Percentiles rank a stretch among this genome's conserved stretches.
Evolutionary conservation across 73 alveolate species (phyloP).

Genomic region (Paramecium sonneborni): DNA sequence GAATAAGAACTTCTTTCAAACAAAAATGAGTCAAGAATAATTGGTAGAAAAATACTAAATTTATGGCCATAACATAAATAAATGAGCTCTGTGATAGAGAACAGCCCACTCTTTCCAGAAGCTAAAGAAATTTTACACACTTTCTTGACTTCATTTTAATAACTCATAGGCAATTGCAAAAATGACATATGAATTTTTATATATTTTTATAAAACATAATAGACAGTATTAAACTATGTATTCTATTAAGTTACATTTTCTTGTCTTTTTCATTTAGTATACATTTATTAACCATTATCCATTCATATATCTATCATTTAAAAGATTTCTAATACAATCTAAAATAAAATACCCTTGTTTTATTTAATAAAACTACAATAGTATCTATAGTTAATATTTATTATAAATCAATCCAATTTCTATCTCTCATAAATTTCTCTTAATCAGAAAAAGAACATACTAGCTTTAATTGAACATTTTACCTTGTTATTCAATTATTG

Average conservation of each 20-base stretch:
- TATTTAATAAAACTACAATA: no score
- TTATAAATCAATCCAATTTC: no score
- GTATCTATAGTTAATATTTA: no score
- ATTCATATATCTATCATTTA: no score
- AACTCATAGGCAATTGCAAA: background rate
- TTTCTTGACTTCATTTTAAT: background rate
- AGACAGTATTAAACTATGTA: background rate
- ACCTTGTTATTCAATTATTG: no score
- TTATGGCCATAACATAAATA: background rate
- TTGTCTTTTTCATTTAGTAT: background rate
- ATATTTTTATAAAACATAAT: background rate
- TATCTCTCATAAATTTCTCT: no score
- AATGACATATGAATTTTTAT: background rate
- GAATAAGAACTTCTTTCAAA: background rate
- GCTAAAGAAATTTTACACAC: background rate
- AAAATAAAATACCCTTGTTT: no score
- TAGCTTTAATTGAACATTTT: no score
- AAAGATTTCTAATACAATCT: no score
- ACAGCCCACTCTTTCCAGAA: constrained; percentile 34
- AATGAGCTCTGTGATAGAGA: background rate
- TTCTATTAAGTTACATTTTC: background rate
- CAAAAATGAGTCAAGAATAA: background rate
- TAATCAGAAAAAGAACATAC: no score
- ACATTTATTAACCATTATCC: background rate
- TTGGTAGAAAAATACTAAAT: background rate